phyloP scores from a whole-genome alignment of 345 rosid species.

The Kandelia obovata region DNA sequence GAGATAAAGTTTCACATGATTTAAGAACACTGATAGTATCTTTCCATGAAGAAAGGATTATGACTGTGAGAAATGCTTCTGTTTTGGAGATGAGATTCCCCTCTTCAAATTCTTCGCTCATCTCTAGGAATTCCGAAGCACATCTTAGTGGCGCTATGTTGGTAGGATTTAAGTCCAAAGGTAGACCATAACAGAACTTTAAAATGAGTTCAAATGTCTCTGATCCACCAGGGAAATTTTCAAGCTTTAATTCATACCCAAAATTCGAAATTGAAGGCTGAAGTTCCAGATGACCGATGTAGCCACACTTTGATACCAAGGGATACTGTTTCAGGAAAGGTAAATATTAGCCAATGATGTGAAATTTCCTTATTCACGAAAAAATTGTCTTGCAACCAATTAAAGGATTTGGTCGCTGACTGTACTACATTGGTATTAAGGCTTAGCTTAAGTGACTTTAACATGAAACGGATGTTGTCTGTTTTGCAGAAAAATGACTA shows the following conservation, averaged over 20 bases:
- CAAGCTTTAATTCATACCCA: conserved; percentile 58
- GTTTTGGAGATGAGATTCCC: conserved; percentile 75
- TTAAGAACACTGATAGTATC: conserved; percentile 67
- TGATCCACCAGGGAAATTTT: conserved; percentile 76
- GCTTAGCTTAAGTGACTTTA: too few relatives aligned
- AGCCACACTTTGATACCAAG: conserved; percentile 82
- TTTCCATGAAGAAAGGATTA: conserved; percentile 74
- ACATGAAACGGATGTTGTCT: too few relatives aligned
- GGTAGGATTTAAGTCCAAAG: conserved; percentile 51
- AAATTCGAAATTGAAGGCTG: conserved; percentile 53
- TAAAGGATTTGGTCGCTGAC: too few relatives aligned
- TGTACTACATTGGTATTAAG: too few relatives aligned
- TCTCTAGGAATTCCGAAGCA: conserved; percentile 76
- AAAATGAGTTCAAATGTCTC: conserved; percentile 65
- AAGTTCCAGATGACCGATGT: conserved; percentile 57
- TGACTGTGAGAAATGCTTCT: conserved; percentile 78
- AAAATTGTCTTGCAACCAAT: too few relatives aligned
- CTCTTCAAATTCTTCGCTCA: conserved; percentile 82
- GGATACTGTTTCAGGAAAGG: conserved; percentile 57
- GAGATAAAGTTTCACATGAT: conserved; percentile 64
- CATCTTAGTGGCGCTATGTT: conserved; percentile 71
- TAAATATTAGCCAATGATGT: conserved; percentile 7
- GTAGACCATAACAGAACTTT: conserved; percentile 72
- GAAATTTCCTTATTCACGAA: neutral
- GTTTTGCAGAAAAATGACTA: neutral